These are phyloP conservation scores for Leavenworthia alabamica DNA, from an alignment of 345 rosid genomes.

Conservation along the genomic window DNA sequence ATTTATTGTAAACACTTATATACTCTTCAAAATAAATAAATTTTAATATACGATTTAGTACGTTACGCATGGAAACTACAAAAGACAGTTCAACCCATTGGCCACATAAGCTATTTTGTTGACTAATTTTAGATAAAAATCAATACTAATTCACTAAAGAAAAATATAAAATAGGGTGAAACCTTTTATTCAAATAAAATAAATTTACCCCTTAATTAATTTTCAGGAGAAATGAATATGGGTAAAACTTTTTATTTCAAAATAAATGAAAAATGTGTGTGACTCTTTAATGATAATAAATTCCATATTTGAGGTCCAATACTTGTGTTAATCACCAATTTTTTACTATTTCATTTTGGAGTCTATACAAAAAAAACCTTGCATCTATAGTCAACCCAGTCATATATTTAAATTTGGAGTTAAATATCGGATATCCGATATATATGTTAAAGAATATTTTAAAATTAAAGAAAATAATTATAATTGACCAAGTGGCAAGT, in stretches of 20 bases:
- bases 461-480: too few relatives aligned
- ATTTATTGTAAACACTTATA: background rate
- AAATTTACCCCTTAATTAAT: background rate
- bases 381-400: background rate
- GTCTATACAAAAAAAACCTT: background rate
- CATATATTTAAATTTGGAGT: background rate
- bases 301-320: background rate
- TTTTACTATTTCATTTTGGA: background rate
- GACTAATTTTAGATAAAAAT: too few relatives aligned
- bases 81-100: constrained; percentile 13
- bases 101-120: too few relatives aligned
- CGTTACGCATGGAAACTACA: constrained; percentile 1
- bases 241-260: background rate
- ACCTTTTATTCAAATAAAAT: background rate
- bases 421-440: background rate
- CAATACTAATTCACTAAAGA: too few relatives aligned
- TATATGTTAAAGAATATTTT: background rate
- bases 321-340: background rate
- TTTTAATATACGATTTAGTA: background rate
- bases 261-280: too few relatives aligned
- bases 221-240: background rate
- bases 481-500: too few relatives aligned
- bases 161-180: background rate
- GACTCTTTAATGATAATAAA: background rate
- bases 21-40: background rate